Base-by-base conservation (phyloP, 768 basidiomycete genomes). In the Agrocybe pediades region DNA sequence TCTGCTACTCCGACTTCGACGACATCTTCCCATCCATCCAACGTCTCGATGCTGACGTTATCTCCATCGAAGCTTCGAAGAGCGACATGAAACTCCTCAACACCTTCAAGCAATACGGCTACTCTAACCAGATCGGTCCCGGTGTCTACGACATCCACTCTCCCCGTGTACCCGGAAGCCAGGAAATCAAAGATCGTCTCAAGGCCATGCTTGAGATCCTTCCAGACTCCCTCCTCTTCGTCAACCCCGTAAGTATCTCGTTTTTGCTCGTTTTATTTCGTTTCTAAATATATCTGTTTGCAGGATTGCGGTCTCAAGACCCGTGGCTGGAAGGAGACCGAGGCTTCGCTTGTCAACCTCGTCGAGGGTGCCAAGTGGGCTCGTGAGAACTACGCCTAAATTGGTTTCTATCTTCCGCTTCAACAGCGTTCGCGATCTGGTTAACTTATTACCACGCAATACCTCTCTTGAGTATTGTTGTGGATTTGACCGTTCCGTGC, bases 141-240 rank as follows among this genome's bases (percentile, higher is more conserved):
- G 96, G 94, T 83, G 93, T 97, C 68, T 97, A 97, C 70, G 95
- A 98, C 72, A 97, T 99, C 77, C 97, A 98, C 82, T 98, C 95
- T 63, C 97, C 97, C 58, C 95, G 97, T 85, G 92, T 99, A 59
- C 97, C 97, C 41, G 77, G 85, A 55, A 85, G 87, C 64, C 83
- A 94, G 71, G 97, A 99, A 79, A 95, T 98, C 78, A 89, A 87
- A 78, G 88, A 95, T 64, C 91, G 95, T 65, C 80, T 98, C 69
- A 83, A 83, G 72, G 72, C 85, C 60, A 94, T 96, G 84, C 84
- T 92, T 63, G 76, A 77, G 49, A 88, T 90, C 67, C 85, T 98
- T 60, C 87, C 91, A 54, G 80, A 82, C 65, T 81, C 88, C 54
- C 82, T 95, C 53, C 82, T 93, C 71, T 90, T 92, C 71, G 80